Conservation (phyloP, 176 grass and related monocot genomes). For the Puya raimondii region DNA sequence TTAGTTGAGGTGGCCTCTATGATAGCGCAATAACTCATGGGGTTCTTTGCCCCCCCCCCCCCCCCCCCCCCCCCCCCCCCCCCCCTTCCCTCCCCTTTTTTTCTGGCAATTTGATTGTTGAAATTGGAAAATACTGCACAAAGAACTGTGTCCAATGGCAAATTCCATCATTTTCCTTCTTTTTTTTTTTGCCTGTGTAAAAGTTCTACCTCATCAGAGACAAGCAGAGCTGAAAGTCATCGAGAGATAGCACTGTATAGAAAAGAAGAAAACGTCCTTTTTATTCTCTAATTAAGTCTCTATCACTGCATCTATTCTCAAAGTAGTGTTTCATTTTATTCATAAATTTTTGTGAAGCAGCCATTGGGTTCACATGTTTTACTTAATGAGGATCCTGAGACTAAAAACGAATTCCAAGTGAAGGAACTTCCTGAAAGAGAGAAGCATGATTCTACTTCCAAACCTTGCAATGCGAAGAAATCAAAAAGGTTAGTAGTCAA, state of each 20-base stretch:
- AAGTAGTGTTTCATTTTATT: neutral
- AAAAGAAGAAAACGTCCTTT: neutral
- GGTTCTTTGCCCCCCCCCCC: no score
- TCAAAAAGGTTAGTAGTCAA: conserved; percentile 26
- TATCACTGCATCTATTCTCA: neutral
- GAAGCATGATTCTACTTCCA: neutral
- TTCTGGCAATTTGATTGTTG: no score
- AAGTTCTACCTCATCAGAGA: neutral
- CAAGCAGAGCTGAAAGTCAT: neutral
- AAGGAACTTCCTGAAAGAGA: conserved; percentile 15
- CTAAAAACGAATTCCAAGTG: conserved; percentile 16
- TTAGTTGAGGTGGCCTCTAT: no score
- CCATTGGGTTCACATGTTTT: neutral
- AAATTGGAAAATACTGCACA: no score
- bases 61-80: no score
- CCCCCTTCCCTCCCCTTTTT: no score
- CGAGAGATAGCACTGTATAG: neutral
- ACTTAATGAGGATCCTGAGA: neutral
- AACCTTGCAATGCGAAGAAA: conserved; percentile 23
- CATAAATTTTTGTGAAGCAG: neutral
- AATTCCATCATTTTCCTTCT: neutral
- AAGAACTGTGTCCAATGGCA: no score
- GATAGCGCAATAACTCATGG: no score
- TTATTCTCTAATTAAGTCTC: neutral
- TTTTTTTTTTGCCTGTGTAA: neutral